Evolutionary conservation across 2,329 filamentous ascomycete species (phyloP).

Genomic region (Dothideomycetes sp.): DNA sequence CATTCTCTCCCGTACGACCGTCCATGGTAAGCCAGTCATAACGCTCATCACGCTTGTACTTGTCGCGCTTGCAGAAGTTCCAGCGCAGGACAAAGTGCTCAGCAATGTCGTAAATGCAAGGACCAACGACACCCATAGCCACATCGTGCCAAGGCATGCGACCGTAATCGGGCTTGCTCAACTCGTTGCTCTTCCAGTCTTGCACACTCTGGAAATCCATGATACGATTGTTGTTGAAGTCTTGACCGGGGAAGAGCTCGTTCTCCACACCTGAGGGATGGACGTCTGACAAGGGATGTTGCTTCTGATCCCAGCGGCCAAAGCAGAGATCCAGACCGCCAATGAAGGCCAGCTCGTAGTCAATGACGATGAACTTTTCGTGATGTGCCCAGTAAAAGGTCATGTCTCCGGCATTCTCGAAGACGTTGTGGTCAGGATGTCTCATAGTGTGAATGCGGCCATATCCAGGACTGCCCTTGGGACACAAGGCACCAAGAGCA

Average conservation of each 20-base stretch:
- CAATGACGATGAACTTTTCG: slow-evolving; percentile 93
- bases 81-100: slow-evolving; percentile 91
- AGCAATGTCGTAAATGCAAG: slow-evolving; percentile 84
- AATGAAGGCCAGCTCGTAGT: slow-evolving; percentile 84
- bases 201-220: slow-evolving; percentile 89
- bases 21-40: slow-evolving; percentile 80
- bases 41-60: slow-evolving; percentile 79
- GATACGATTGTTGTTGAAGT: slow-evolving; percentile 95
- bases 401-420: slow-evolving; percentile 91
- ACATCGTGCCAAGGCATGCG: slow-evolving; percentile 99
- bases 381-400: slow-evolving; percentile 98
- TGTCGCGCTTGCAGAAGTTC: slow-evolving; percentile 96
- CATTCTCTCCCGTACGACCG: slow-evolving; percentile 64
- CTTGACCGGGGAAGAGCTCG: slow-evolving; percentile 89
- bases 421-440: slow-evolving; percentile 88
- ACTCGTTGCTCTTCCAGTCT: slow-evolving; percentile 87
- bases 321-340: slow-evolving; percentile 93
- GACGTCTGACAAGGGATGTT: slow-evolving; percentile 76
- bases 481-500: slow-evolving; percentile 66
- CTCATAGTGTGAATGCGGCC: slow-evolving; percentile 84
- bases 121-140: slow-evolving; percentile 79
- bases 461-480: slow-evolving; percentile 67
- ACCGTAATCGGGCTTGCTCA: slow-evolving; percentile 82
- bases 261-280: slow-evolving; percentile 73
- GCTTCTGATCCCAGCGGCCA: slow-evolving; percentile 80